Percentiles rank a stretch among this genome's conserved stretches.
Conservation (phyloP, 345 rosid species). For the Camelina sativa region DNA sequence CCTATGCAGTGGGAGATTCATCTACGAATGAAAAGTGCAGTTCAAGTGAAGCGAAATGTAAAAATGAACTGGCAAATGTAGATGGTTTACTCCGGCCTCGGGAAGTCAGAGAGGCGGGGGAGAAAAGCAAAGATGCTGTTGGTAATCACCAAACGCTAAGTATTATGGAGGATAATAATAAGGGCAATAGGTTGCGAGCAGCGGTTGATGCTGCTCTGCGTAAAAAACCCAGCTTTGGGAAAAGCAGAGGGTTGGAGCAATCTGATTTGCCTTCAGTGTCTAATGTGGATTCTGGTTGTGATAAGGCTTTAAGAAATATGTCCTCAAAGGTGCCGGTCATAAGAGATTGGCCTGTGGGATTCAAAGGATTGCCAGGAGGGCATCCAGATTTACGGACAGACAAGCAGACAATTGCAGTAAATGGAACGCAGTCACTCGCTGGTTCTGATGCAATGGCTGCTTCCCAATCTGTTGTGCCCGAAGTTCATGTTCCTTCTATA, state of each 20-base stretch:
- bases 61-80: slow-evolving; percentile 57
- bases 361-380: slow-evolving; percentile 57
- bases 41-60: slow-evolving; percentile 53
- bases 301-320: slow-evolving; percentile 51
- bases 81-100: slow-evolving; percentile 57
- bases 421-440: slow-evolving; percentile 47
- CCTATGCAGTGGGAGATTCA: slow-evolving; percentile 58
- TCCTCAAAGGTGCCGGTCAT: slow-evolving; percentile 47
- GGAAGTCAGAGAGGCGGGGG: slow-evolving; percentile 58
- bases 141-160: slow-evolving; percentile 50
- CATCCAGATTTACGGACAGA: slow-evolving; percentile 39
- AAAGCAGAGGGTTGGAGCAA: slow-evolving; percentile 59
- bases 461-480: slow-evolving; percentile 43
- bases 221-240: slow-evolving; percentile 71
- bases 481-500: slow-evolving; percentile 44
- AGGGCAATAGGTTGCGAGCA: slow-evolving; percentile 69
- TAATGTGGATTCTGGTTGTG: slow-evolving; percentile 51
- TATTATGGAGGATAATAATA: slow-evolving; percentile 53
- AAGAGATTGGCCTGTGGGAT: slow-evolving; percentile 50
- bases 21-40: slow-evolving; percentile 46
- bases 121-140: slow-evolving; percentile 57
- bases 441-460: slow-evolving; percentile 43
- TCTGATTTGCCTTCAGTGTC: slow-evolving; percentile 55
- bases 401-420: slow-evolving; percentile 48
- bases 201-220: slow-evolving; percentile 82